Evolutionary conservation across 164 flowering plant species (phyloP).

Genomic region (Warburgia ugandensis): DNA sequence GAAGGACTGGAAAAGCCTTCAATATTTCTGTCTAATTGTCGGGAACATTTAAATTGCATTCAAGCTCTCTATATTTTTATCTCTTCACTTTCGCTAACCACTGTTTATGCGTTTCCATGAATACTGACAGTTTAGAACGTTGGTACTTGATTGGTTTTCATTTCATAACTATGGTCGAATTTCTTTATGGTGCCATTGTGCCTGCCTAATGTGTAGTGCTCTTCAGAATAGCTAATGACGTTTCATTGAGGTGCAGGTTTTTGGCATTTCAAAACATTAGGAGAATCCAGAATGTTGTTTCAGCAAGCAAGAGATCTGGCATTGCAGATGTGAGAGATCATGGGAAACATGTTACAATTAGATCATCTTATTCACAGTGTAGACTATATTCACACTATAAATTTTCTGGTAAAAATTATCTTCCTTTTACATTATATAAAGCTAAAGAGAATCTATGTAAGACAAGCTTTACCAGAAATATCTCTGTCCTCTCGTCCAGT

Average conservation of each 20-base stretch:
- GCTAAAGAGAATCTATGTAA: slow-evolving; percentile 16
- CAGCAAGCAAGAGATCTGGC: slow-evolving; percentile 14
- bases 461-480: slow-evolving; percentile 11
- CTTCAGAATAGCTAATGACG: no score
- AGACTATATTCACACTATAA: slow-evolving; percentile 23
- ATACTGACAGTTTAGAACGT: no score
- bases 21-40: no score
- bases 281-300: slow-evolving; percentile 23
- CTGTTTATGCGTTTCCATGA: no score
- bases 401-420: slow-evolving; percentile 16
- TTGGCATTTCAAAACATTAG: slow-evolving; percentile 27
- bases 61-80: no score
- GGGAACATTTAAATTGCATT: no score
- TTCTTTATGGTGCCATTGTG: no score
- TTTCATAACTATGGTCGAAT: no score
- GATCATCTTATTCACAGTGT: slow-evolving; percentile 19
- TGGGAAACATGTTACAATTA: slow-evolving; percentile 18
- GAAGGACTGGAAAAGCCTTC: no score
- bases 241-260: slow-evolving; percentile 50
- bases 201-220: no score
- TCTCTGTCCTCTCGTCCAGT: slow-evolving; percentile 18
- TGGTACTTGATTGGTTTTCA: no score
- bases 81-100: no score
- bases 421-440: slow-evolving; percentile 13
- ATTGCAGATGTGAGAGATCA: slow-evolving; percentile 21